A percentile compares a stretch with the other conserved stretches of the same genome.
These are phyloP conservation scores for Penicillium verrucosum DNA, from an alignment of 2,329 filamentous ascomycete genomes.

Conservation along the genomic window DNA sequence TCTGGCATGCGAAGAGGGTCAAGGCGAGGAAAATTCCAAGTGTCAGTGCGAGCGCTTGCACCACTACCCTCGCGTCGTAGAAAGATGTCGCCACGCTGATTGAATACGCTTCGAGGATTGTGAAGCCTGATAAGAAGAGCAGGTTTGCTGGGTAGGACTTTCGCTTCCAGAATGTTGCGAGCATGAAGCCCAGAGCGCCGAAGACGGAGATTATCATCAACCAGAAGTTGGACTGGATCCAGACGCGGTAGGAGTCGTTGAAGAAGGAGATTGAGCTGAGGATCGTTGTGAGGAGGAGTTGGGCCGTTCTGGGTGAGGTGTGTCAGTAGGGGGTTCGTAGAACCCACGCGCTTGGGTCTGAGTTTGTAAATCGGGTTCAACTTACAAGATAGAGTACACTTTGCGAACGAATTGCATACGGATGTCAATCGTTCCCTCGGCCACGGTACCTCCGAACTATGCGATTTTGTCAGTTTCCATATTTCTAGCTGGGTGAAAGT, in stretches of 20 bases:
- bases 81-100: slow-evolving; percentile 91
- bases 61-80: slow-evolving; percentile 77
- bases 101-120: slow-evolving; percentile 85
- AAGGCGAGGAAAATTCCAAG: slow-evolving; percentile 62
- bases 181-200: slow-evolving; percentile 78
- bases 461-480: slow-evolving; percentile 12
- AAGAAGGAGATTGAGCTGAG: slow-evolving; percentile 85
- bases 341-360: not conserved
- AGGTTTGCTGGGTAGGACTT: slow-evolving; percentile 94
- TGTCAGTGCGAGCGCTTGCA: slow-evolving; percentile 87
- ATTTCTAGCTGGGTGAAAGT: not conserved
- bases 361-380: slow-evolving; percentile 7
- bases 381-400: slow-evolving; percentile 89
- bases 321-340: not conserved
- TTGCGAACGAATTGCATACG: slow-evolving; percentile 96
- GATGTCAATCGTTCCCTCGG: slow-evolving; percentile 91
- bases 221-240: slow-evolving; percentile 81
- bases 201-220: slow-evolving; percentile 85
- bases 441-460: slow-evolving; percentile 86
- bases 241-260: slow-evolving; percentile 70
- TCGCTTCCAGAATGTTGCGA: slow-evolving; percentile 91
- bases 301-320: slow-evolving; percentile 62
- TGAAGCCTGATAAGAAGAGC: slow-evolving; percentile 87
- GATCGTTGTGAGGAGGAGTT: slow-evolving; percentile 78
- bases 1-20: slow-evolving; percentile 87